Conservation (phyloP, 139 green algal genomes). For the Nannochloris sp. region DNA sequence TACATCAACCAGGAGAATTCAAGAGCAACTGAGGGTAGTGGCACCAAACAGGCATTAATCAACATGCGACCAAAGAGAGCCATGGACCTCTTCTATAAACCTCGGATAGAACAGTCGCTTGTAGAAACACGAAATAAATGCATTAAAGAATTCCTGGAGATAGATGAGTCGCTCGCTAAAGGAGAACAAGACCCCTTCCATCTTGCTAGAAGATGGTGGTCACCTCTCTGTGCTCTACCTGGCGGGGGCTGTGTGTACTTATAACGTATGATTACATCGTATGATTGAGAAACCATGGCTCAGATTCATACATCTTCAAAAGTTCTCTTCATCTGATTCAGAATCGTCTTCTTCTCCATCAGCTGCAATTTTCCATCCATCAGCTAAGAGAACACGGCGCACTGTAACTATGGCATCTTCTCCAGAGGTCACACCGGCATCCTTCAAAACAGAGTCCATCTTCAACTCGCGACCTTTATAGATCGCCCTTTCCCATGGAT, state of each 20-base stretch:
- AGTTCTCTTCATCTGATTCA: conserved; percentile 9
- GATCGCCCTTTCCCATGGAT: conserved; percentile 34
- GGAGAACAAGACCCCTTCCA: no score
- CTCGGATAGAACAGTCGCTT: no score
- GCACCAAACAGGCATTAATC: no score
- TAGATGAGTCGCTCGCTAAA: no score
- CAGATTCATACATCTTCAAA: background rate
- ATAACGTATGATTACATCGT: background rate
- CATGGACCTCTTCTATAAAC: no score
- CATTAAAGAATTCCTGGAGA: no score
- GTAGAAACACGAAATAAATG: no score
- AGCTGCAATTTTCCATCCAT: conserved; percentile 29
- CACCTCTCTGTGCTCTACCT: background rate
- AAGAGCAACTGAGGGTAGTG: no score
- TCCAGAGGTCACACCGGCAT: conserved; percentile 17
- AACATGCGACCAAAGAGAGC: no score
- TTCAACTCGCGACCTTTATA: conserved; percentile 28
- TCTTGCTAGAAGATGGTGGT: no score
- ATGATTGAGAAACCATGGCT: background rate
- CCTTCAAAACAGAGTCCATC: background rate
- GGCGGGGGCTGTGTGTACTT: background rate
- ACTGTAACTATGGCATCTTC: conserved; percentile 21
- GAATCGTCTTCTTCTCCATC: conserved; percentile 11
- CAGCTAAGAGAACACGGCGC: conserved; percentile 26
- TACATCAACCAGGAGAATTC: no score